A percentile compares a stretch with the other conserved stretches of the same genome.
Conservation (phyloP, 2,329 filamentous ascomycete species). For the Eutypella sp. region DNA sequence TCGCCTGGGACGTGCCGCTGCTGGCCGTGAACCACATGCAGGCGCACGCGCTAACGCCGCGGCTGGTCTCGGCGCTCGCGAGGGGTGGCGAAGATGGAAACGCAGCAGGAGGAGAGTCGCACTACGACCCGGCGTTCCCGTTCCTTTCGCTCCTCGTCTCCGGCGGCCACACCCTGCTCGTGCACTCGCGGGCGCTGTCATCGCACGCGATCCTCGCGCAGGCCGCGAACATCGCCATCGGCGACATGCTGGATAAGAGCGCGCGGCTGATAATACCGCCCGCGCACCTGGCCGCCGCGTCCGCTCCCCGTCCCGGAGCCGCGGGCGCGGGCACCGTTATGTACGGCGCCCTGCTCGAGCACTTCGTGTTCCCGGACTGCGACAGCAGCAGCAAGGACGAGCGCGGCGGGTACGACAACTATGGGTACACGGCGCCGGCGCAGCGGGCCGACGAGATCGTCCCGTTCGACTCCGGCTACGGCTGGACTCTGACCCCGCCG, state of each 20-base stretch:
- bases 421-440: conserved; percentile 53
- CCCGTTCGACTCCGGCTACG: conserved; percentile 32
- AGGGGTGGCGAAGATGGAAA: conserved; percentile 10
- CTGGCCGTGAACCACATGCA: conserved; percentile 96
- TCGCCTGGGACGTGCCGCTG: conserved; percentile 78
- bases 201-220: conserved; percentile 69
- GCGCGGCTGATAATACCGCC: conserved; percentile 70
- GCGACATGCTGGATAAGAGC: conserved; percentile 84
- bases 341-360: conserved; percentile 76
- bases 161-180: conserved; percentile 85
- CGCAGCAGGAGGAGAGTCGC: neutral
- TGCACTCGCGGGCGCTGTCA: conserved; percentile 64
- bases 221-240: conserved; percentile 78
- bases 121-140: conserved; percentile 58
- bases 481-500: conserved; percentile 67
- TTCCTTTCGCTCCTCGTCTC: conserved; percentile 87
- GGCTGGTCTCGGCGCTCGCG: conserved; percentile 63
- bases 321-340: conserved; percentile 60
- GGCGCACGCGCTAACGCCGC: conserved; percentile 84
- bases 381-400: neutral
- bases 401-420: conserved; percentile 29
- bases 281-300: neutral
- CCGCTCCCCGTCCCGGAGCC: conserved; percentile 18
- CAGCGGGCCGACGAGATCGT: conserved; percentile 54
- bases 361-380: conserved; percentile 63